Percentiles rank a stretch among this genome's conserved stretches.
Conservation (phyloP, 768 basidiomycete species). For the Fibroporia radiculosa region DNA sequence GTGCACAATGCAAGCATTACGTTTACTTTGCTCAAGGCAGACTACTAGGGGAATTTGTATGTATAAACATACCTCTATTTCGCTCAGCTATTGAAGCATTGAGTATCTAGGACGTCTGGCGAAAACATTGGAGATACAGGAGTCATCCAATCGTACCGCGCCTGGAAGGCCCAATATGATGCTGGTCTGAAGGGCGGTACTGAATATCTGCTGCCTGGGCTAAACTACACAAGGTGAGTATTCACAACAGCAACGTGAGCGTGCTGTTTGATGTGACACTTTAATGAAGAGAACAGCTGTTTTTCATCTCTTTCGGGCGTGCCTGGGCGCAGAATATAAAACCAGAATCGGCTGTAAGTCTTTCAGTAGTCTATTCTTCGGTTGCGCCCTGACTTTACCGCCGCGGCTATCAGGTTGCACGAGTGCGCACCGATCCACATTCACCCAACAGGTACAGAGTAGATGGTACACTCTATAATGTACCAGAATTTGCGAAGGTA, state of each 20-base stretch:
- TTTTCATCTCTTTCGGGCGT: conserved; percentile 86
- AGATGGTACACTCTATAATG: conserved; percentile 81
- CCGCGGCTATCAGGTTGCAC: conserved; percentile 45
- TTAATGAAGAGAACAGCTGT: conserved; percentile 70
- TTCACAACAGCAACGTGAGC: neutral
- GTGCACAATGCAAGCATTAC: too few species aligned
- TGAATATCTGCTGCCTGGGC: conserved; percentile 76
- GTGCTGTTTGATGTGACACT: neutral
- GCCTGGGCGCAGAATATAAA: conserved; percentile 85
- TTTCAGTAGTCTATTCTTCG: neutral
- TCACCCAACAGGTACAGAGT: conserved; percentile 75
- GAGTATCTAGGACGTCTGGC: conserved; percentile 63
- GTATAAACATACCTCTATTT: conserved; percentile 16
- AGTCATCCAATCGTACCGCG: conserved; percentile 79
- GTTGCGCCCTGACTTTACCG: neutral
- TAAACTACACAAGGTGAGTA: conserved; percentile 66
- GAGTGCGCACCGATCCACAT: conserved; percentile 84
- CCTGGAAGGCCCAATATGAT: conserved; percentile 78
- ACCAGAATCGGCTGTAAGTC: conserved; percentile 62
- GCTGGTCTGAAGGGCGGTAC: conserved; percentile 47
- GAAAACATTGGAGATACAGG: conserved; percentile 89
- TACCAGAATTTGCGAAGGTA: conserved; percentile 81
- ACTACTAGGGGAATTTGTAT: conserved; percentile 63
- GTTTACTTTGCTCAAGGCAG: neutral
- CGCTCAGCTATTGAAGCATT: neutral